Evolutionary conservation across 371 early-diverging fungal genomes (phyloP).

Genomic region (Saksenaea vasiformis): DNA sequence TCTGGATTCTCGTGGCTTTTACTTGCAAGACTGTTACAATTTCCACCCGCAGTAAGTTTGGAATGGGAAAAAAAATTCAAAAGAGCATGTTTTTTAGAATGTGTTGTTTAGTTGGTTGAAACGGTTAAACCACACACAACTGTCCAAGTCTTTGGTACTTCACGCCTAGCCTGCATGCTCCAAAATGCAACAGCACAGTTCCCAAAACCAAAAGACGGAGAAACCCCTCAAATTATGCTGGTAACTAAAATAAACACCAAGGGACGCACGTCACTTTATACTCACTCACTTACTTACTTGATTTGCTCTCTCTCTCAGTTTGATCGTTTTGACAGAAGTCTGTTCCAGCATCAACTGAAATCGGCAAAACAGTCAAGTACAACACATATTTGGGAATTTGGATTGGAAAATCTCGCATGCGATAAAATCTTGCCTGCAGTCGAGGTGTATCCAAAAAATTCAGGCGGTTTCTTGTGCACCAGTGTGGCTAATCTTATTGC

Average conservation of each 20-base stretch:
- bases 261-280: no score
- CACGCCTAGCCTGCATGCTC: constrained; percentile 6
- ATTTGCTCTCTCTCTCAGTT: constrained; percentile 2
- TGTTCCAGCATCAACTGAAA: not conserved
- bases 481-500: constrained; percentile 7
- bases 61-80: not conserved
- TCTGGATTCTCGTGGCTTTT: not conserved
- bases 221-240: not conserved
- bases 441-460: constrained; percentile 7
- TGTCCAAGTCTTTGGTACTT: constrained; percentile 8
- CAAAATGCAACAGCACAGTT: constrained; percentile 2
- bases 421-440: not conserved
- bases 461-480: constrained; percentile 16
- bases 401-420: not conserved
- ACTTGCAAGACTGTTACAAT: not conserved
- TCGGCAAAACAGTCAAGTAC: not conserved
- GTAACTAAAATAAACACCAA: not conserved
- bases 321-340: constrained; percentile 13
- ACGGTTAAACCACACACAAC: not conserved
- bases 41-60: not conserved
- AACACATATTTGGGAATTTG: constrained; percentile 9
- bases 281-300: no score
- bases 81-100: not conserved
- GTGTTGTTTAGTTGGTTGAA: not conserved
- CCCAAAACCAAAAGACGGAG: not conserved